phyloP scores from a whole-genome alignment of 2,329 filamentous ascomycete genomes.

The Ascocoryne sarcoides region DNA sequence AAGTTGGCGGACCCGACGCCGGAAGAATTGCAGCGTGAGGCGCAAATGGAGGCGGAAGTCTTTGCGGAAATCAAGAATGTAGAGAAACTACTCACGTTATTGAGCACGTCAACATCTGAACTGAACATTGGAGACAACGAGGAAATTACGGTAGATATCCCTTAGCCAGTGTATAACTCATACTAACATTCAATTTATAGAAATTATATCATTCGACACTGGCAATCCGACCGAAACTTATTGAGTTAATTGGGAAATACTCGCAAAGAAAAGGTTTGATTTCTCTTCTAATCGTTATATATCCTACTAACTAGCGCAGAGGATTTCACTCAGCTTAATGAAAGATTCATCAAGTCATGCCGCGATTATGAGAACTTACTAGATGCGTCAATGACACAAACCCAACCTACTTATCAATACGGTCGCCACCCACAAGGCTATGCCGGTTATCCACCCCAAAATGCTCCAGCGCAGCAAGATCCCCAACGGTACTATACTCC shows the following conservation, averaged over 20 bases:
- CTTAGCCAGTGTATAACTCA: slow-evolving; percentile 11
- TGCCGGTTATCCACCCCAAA: slow-evolving; percentile 29
- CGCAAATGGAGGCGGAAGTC: slow-evolving; percentile 83
- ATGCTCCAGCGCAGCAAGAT: slow-evolving; percentile 42
- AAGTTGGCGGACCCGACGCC: slow-evolving; percentile 91
- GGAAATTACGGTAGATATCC: slow-evolving; percentile 68
- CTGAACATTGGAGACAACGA: slow-evolving; percentile 87
- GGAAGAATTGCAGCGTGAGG: slow-evolving; percentile 89
- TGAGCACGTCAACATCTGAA: slow-evolving; percentile 78
- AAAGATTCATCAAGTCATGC: slow-evolving; percentile 98
- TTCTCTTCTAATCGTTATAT: not conserved
- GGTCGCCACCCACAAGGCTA: slow-evolving; percentile 38
- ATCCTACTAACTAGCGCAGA: slow-evolving; percentile 45
- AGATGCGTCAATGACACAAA: slow-evolving; percentile 92
- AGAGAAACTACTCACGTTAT: slow-evolving; percentile 73
- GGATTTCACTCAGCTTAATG: slow-evolving; percentile 96
- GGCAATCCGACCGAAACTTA: slow-evolving; percentile 90
- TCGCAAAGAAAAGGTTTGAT: slow-evolving; percentile 89
- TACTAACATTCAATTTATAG: slow-evolving; percentile 33
- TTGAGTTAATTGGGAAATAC: slow-evolving; percentile 97
- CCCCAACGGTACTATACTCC: slow-evolving; percentile 63
- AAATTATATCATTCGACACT: slow-evolving; percentile 87
- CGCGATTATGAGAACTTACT: slow-evolving; percentile 94
- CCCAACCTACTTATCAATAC: slow-evolving; percentile 71
- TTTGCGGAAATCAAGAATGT: slow-evolving; percentile 72